Evolutionary conservation across 768 basidiomycete species (phyloP).

Genomic region (Podaxis rugospora): DNA sequence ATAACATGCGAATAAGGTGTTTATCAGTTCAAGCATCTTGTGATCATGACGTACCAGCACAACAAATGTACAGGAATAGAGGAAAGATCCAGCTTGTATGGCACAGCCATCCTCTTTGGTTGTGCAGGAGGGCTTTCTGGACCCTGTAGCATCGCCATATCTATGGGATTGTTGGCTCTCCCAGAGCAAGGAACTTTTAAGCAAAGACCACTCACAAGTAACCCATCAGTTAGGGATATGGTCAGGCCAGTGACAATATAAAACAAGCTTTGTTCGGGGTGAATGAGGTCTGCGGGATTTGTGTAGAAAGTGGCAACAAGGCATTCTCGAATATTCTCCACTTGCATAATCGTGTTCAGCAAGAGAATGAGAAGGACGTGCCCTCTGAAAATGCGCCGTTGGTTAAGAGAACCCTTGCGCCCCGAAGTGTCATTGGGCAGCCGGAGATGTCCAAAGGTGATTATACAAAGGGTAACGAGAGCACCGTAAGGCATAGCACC

Average conservation of each 20-base stretch:
- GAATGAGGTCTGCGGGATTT: neutral
- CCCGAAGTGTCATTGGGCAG: neutral
- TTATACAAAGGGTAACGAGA: neutral
- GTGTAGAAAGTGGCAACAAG: neutral
- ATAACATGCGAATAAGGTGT: neutral
- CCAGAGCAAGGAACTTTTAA: neutral
- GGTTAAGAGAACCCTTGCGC: neutral
- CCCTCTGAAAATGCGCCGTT: neutral
- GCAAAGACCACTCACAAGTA: neutral
- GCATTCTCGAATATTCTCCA: neutral
- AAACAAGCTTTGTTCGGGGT: neutral
- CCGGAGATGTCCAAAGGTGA: neutral
- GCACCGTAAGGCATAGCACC: neutral
- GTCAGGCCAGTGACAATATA: neutral
- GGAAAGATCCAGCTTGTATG: neutral
- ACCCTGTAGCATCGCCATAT: conserved; percentile 2
- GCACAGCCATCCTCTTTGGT: neutral
- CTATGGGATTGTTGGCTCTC: neutral
- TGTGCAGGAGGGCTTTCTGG: neutral
- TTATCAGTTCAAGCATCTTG: neutral
- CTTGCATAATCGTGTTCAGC: neutral
- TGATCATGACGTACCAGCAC: neutral
- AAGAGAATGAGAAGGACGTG: neutral
- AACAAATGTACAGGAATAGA: neutral
- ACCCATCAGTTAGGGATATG: neutral